A percentile compares a stretch with the other conserved stretches of the same genome.
These are phyloP conservation scores for Dittrichia graveolens DNA, from an alignment of 129 eudicot genomes.

Conservation along the genomic window DNA sequence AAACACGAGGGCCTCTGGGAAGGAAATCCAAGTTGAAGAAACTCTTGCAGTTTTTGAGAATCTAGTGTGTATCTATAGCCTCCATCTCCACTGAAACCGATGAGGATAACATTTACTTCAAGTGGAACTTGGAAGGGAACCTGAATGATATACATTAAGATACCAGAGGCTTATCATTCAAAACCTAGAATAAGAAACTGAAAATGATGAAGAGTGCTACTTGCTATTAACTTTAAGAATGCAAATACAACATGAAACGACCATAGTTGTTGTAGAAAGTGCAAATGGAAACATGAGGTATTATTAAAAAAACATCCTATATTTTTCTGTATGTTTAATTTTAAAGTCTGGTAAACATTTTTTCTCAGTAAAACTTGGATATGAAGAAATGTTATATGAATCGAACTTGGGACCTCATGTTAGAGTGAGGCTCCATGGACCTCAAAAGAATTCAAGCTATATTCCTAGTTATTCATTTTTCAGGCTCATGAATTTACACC, in stretches of 20 bases:
- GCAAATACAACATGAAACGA: background rate
- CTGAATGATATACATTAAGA: constrained; percentile 41
- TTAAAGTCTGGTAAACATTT: background rate
- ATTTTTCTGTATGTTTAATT: background rate
- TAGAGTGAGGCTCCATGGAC: constrained; percentile 6
- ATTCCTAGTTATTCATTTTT: background rate
- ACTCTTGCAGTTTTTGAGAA: constrained; percentile 73
- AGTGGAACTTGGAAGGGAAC: constrained; percentile 99
- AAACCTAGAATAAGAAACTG: too few species aligned
- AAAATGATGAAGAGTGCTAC: background rate
- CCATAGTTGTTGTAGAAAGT: background rate
- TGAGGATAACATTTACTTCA: constrained; percentile 84
- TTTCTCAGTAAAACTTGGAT: constrained; percentile 4
- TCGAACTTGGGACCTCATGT: background rate
- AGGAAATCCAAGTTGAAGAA: constrained; percentile 72
- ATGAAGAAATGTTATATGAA: too few species aligned
- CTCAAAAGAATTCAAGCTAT: background rate
- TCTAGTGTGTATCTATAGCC: constrained; percentile 83
- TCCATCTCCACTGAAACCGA: constrained; percentile 96
- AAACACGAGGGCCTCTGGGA: constrained; percentile 87
- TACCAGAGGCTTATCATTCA: background rate
- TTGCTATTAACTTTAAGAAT: background rate
- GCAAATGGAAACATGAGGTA: background rate
- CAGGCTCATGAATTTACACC: background rate
- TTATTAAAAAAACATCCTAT: background rate